Percentiles rank a stretch among this genome's conserved stretches.
These are phyloP conservation scores for Pseudocercospora fijiensis DNA, from an alignment of 2,329 filamentous ascomycete species.

Conservation along the genomic window DNA sequence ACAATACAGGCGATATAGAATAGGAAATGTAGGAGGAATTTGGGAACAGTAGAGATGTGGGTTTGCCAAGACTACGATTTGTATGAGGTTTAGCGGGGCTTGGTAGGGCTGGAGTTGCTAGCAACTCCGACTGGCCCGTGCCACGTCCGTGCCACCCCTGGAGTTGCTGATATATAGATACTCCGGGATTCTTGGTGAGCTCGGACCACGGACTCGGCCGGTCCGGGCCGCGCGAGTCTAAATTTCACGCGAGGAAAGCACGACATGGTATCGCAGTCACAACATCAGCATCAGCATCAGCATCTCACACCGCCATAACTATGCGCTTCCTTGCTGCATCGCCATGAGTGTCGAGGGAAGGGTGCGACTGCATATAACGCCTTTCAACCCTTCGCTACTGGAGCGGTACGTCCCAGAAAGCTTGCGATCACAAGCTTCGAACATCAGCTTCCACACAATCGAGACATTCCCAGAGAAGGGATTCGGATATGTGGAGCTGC, in stretches of 20 bases:
- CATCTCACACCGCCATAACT: background rate
- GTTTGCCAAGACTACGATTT: too few species aligned
- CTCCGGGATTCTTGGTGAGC: background rate
- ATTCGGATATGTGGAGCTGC: slow-evolving; percentile 88
- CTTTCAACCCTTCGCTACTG: slow-evolving; percentile 73
- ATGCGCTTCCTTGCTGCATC: background rate
- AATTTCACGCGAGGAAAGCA: background rate
- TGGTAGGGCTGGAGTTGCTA: too few species aligned
- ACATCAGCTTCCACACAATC: slow-evolving; percentile 83
- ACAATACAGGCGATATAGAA: too few species aligned
- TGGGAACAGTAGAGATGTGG: too few species aligned
- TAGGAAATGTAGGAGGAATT: too few species aligned
- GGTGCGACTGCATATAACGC: slow-evolving; percentile 78
- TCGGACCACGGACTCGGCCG: background rate
- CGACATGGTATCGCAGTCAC: background rate
- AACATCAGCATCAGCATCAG: too few species aligned
- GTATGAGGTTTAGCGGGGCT: too few species aligned
- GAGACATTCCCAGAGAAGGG: slow-evolving; percentile 85
- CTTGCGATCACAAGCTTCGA: slow-evolving; percentile 64
- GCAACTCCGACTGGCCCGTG: too few species aligned
- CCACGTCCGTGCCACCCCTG: too few species aligned
- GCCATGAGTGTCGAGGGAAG: slow-evolving; percentile 17
- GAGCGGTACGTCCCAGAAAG: slow-evolving; percentile 69
- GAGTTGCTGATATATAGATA: too few species aligned
- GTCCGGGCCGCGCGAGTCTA: background rate